phyloP scores from a whole-genome alignment of 331 rosid genomes.

The Quercus lobata region DNA sequence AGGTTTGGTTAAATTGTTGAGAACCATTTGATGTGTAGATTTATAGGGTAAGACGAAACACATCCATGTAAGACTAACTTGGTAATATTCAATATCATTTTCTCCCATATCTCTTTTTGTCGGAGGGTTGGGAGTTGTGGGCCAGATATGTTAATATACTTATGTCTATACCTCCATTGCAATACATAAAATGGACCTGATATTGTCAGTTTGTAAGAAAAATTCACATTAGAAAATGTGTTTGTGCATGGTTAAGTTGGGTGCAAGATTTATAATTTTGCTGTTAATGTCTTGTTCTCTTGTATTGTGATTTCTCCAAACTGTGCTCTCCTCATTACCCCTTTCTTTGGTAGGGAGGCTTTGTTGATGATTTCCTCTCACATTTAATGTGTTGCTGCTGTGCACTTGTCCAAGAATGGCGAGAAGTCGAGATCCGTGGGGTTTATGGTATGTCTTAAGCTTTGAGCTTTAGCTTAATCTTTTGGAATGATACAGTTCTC shows the following conservation, averaged over 20 bases:
- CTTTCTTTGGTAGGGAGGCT: slow-evolving; percentile 69
- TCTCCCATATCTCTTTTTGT: not conserved
- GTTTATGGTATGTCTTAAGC: slow-evolving; percentile 46
- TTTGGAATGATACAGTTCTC: not conserved
- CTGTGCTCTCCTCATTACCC: slow-evolving; percentile 11
- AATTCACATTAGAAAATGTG: not conserved
- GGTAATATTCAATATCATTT: not conserved
- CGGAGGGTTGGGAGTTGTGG: not conserved
- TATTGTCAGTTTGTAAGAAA: not conserved
- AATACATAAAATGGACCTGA: too few relatives aligned
- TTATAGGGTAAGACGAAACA: not conserved
- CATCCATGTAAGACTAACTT: not conserved
- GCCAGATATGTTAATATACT: not conserved
- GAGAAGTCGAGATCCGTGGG: slow-evolving; percentile 96
- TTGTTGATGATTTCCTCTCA: slow-evolving; percentile 89
- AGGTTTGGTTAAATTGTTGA: slow-evolving; percentile 1
- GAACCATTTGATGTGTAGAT: not conserved
- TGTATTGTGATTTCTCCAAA: not conserved
- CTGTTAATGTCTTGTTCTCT: not conserved
- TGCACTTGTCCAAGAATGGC: slow-evolving; percentile 99
- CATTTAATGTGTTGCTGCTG: slow-evolving; percentile 99
- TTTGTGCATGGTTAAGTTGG: not conserved
- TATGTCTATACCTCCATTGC: too few relatives aligned
- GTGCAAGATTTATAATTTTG: not conserved
- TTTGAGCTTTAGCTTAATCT: not conserved